Evolutionary conservation across 176 grass and related monocot species (phyloP).

Genomic region (Sorghum bicolor): DNA sequence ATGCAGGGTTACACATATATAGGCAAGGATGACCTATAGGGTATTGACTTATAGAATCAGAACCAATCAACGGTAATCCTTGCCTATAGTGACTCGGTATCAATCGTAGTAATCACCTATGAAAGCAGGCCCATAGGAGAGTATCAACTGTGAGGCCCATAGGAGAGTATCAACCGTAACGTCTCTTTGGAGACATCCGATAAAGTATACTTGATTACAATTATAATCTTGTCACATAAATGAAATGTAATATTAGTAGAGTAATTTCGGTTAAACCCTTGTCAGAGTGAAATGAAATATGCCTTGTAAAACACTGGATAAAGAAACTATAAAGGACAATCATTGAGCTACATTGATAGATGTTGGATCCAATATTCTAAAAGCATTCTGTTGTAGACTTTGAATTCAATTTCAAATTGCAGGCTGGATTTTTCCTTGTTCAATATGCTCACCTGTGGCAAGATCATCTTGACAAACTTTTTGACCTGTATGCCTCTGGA

Average conservation of each 20-base stretch:
- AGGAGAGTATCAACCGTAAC: too few species aligned
- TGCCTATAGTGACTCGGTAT: not conserved
- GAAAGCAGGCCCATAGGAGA: not conserved
- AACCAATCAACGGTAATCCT: not conserved
- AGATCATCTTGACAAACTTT: conserved; percentile 69
- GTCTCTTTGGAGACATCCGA: too few species aligned
- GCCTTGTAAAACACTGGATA: not conserved
- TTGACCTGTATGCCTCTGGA: conserved; percentile 57
- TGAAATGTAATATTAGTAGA: not conserved
- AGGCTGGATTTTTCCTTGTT: conserved; percentile 77
- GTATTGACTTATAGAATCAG: not conserved
- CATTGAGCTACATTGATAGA: not conserved
- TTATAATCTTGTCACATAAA: not conserved
- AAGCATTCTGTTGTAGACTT: not conserved
- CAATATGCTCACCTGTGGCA: conserved; percentile 68
- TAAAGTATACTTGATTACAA: not conserved
- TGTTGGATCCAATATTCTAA: not conserved
- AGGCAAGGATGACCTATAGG: too few species aligned
- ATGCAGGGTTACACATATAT: not conserved
- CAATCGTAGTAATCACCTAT: not conserved
- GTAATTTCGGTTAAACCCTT: not conserved
- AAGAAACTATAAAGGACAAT: not conserved
- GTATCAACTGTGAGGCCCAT: not conserved
- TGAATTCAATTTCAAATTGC: conserved; percentile 13
- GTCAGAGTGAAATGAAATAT: not conserved